These are phyloP conservation scores for Staphylotrichum tortipilum DNA, from an alignment of 495 filamentous ascomycete genomes.

Conservation along the genomic window DNA sequence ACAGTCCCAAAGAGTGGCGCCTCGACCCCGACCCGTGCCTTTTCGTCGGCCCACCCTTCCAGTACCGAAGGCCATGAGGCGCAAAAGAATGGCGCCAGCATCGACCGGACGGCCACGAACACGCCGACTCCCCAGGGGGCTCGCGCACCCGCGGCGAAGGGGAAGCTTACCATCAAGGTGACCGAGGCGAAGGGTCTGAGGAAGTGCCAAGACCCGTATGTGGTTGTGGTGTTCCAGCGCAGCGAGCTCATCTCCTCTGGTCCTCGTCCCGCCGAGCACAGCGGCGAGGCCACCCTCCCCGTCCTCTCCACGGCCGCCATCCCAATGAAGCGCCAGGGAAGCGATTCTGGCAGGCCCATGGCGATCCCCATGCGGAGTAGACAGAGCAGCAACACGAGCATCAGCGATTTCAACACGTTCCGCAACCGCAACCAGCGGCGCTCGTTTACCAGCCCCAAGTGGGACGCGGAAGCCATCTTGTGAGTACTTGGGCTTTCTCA, in stretches of 20 bases:
- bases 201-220: conserved; percentile 80
- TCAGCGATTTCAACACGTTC: conserved; percentile 59
- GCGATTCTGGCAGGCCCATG: conserved; percentile 71
- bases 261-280: conserved; percentile 48
- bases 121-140: conserved; percentile 41
- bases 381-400: conserved; percentile 87
- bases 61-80: conserved; percentile 31
- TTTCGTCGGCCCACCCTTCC: conserved; percentile 48
- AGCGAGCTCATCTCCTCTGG: conserved; percentile 91
- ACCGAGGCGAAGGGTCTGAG: conserved; percentile 72
- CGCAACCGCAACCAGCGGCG: conserved; percentile 46
- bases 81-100: conserved; percentile 25
- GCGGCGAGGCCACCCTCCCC: conserved; percentile 37
- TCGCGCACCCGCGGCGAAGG: conserved; percentile 68
- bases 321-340: conserved; percentile 57
- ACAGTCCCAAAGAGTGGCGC: conserved; percentile 82
- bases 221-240: conserved; percentile 93
- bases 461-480: conserved; percentile 95
- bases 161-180: conserved; percentile 84
- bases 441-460: conserved; percentile 79
- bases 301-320: conserved; percentile 44
- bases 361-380: conserved; percentile 93
- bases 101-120: conserved; percentile 31
- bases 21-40: conserved; percentile 75
- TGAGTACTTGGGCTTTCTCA: conserved; percentile 46